These are phyloP conservation scores for Eucalyptus urophylla DNA, from an alignment of 345 rosid genomes.

Conservation along the genomic window DNA sequence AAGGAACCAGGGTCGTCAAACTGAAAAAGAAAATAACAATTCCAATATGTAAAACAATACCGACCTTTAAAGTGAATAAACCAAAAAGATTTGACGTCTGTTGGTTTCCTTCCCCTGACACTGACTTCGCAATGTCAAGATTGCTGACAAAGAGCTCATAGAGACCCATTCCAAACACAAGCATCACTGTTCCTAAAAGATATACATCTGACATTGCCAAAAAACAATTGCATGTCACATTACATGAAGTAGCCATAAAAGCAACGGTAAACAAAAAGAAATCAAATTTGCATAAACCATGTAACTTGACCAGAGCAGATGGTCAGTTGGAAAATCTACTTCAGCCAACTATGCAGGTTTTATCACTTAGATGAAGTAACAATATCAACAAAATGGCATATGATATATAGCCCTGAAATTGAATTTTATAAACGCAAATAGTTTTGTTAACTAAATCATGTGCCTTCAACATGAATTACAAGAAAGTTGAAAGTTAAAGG, in stretches of 20 bases:
- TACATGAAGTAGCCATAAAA: background rate
- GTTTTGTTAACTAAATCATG: background rate
- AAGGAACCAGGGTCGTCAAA: background rate
- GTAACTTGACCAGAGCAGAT: background rate
- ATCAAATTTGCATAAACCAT: background rate
- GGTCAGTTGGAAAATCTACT: background rate
- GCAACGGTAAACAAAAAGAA: background rate
- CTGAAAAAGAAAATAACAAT: background rate
- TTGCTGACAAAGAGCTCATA: constrained; percentile 84
- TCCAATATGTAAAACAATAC: background rate
- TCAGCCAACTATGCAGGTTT: background rate
- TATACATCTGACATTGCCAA: constrained; percentile 50
- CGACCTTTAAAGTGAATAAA: constrained; percentile 60
- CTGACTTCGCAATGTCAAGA: constrained; percentile 42
- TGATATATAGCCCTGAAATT: background rate
- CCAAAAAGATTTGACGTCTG: constrained; percentile 64
- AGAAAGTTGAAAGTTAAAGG: background rate
- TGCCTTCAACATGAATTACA: background rate
- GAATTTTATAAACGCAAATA: background rate
- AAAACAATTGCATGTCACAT: background rate
- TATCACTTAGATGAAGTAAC: background rate
- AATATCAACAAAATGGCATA: background rate
- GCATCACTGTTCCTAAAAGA: constrained; percentile 91
- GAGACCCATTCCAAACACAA: constrained; percentile 95
- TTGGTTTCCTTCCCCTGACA: constrained; percentile 12